Base-by-base conservation (phyloP, 441 rosid species). In the Eutrema salsugineum region DNA sequence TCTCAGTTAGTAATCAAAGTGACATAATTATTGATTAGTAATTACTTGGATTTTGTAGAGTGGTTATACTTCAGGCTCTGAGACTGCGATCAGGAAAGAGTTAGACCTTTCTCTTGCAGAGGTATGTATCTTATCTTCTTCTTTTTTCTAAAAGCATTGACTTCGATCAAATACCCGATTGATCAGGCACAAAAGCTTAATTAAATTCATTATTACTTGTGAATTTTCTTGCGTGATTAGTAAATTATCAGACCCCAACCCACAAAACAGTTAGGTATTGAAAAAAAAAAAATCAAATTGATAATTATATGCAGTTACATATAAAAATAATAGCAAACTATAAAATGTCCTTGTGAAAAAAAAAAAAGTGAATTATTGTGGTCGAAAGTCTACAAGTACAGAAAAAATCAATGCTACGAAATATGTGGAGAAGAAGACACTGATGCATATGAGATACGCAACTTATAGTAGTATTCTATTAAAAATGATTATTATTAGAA, bases 61-160 rank as follows among this genome's bases (percentile, higher is more conserved):
- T 49, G 80, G 76, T 57, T 77, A 77, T 64, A 70, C 80, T 48
- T 57, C 76, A 58, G 76, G 72, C 10, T 19, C 80, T 14, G 76
- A 70, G 40, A 49, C 43, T 32, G 71, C 20, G 2, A 77, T 77
- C 44, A 77, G 35, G 72, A 8, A 70, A 17, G 76, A 77, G 16
- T 64, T 77, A 35, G 63, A 58, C 11, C 80, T 77, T 48, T 56
- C 76, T 42, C 58, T 70, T 19, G 63, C 63, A 49, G 28, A 70
- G 57, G 80, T 77, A 71, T 40, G 71, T 15, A 12, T 46, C 40
- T 75, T 36, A n/a, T 20, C 40, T 14, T 47, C 3, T n/a, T 33
- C 3, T 32, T 2, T 1, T 7, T 7, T 46, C 17, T 4, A 16
- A 55, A 55, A 5, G 12, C 20, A 30, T 28, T 53, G 15, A 30